Base-by-base conservation (phyloP, 805 yeast species). In the Wickerhamiella shivajii region DNA sequence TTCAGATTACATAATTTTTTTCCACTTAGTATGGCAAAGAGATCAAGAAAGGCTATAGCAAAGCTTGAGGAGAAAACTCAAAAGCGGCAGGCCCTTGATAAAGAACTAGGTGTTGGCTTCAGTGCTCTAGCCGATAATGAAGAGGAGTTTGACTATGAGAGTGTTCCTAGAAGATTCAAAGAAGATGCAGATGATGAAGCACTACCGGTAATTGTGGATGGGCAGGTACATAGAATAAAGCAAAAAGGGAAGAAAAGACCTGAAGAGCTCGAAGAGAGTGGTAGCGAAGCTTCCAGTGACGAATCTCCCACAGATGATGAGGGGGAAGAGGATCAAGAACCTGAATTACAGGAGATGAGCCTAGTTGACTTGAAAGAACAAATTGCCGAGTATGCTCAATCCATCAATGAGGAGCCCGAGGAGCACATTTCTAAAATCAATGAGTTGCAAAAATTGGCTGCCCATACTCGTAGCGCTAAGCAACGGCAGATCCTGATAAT, bases 351-450 rank as follows among this genome's bases (percentile, higher is more conserved):
- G 1, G 57, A 53, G 37, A 77, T 77, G 50, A 63, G 62, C 36
- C 59, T 80, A 17, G 44, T 64, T 5, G 66, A 69, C 37, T 60
- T 78, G 26, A 79, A 84, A 47, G 96, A 84, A 56, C 80, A 78
- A 36, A 69, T 90, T 26, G 94, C 97, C 0, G 72, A 68, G 13
- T 54, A 76, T 31, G 95, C 93, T 1, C 78, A 80, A 24, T 67
- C 67, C 26, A 57, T 87, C 22, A 72, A 72, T 46, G 93, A 84
- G 51, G 80, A 81, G 38, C 95, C 97, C 5, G 97, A 90, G 53
- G 93, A 81, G 47, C 69, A 85, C 47, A 63, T 77, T 6, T 50
- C 67, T 10, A 61, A 71, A 18, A 59, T 85, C 9, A 65, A 77
- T 2, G 69, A 85, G 50, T 61, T 57, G 10, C 31, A 40, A n/a